Percentiles rank a stretch among this genome's conserved stretches.
Conservation (phyloP, 495 filamentous ascomycete species). For the Bryoglossum gracile region DNA sequence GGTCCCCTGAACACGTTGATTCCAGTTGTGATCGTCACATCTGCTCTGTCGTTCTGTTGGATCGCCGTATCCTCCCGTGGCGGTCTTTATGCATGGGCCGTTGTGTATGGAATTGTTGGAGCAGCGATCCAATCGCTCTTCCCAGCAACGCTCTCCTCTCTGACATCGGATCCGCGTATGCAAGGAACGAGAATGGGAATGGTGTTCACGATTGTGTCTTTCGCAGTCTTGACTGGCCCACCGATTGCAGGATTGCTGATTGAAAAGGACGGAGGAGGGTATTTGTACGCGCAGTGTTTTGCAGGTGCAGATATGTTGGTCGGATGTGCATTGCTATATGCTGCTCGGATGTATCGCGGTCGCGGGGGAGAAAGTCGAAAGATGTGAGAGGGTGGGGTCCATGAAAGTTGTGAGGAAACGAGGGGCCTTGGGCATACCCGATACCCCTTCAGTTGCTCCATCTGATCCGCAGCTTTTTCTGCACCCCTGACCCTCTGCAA, state of each 20-base stretch:
- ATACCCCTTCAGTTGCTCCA: too few relatives aligned
- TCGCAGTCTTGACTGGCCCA: conserved; percentile 66
- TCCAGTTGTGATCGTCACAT: conserved; percentile 43
- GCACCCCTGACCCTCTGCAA: too few relatives aligned
- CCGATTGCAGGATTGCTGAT: conserved; percentile 65
- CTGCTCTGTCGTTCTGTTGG: conserved; percentile 54
- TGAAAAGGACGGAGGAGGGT: conserved; percentile 39
- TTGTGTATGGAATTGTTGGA: conserved; percentile 53
- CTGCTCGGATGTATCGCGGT: conserved; percentile 32
- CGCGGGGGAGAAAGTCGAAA: too few relatives aligned
- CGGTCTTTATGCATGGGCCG: conserved; percentile 52
- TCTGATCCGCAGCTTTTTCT: too few relatives aligned
- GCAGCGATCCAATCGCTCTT: conserved; percentile 66
- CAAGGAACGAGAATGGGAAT: conserved; percentile 71
- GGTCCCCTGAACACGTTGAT: conserved; percentile 59
- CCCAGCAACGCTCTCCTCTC: conserved; percentile 48
- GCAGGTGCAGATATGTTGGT: conserved; percentile 36
- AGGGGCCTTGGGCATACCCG: too few relatives aligned
- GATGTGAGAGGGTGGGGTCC: too few relatives aligned
- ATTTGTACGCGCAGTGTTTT: conserved; percentile 53
- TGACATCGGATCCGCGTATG: conserved; percentile 61
- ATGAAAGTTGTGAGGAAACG: too few relatives aligned
- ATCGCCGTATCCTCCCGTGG: conserved; percentile 40
- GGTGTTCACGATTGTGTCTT: conserved; percentile 66
- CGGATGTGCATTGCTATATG: conserved; percentile 36